Percentiles rank a stretch among this genome's conserved stretches.
These are phyloP conservation scores for Triangularia verruculosa DNA, from an alignment of 2,329 filamentous ascomycete species.

Conservation along the genomic window DNA sequence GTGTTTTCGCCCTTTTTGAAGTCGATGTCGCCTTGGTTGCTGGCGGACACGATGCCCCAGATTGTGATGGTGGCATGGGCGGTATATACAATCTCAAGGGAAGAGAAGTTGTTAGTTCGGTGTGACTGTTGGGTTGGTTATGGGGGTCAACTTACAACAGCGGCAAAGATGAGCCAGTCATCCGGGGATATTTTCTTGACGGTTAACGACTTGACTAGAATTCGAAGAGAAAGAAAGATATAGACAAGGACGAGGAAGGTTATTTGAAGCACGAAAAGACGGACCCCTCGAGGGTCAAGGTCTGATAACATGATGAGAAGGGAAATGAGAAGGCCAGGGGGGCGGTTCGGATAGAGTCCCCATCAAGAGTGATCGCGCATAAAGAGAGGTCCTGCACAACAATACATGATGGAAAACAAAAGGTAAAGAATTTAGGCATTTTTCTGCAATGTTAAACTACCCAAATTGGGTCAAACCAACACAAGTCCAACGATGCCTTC, in stretches of 20 bases:
- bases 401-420: not conserved
- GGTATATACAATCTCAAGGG: constrained; percentile 35
- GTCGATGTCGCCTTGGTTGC: constrained; percentile 23
- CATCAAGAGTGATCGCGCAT: no score
- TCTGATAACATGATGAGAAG: constrained; percentile 3
- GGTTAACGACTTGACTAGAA: constrained; percentile 44
- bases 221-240: constrained; percentile 40
- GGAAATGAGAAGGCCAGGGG: not conserved
- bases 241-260: constrained; percentile 36
- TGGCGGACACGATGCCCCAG: constrained; percentile 33
- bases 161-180: constrained; percentile 47
- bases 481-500: not conserved
- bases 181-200: constrained; percentile 43
- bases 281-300: constrained; percentile 16
- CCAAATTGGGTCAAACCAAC: not conserved
- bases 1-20: constrained; percentile 25
- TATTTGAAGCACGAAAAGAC: constrained; percentile 17
- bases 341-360: not conserved
- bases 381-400: not conserved
- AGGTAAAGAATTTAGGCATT: not conserved
- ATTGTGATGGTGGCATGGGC: constrained; percentile 34
- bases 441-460: not conserved
- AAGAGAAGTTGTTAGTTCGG: not conserved
- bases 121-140: not conserved
- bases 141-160: constrained; percentile 37